Percentiles rank a stretch among this genome's conserved stretches.
These are phyloP conservation scores for Pyronema domesticum DNA, from an alignment of 495 filamentous ascomycete genomes.

Conservation along the genomic window DNA sequence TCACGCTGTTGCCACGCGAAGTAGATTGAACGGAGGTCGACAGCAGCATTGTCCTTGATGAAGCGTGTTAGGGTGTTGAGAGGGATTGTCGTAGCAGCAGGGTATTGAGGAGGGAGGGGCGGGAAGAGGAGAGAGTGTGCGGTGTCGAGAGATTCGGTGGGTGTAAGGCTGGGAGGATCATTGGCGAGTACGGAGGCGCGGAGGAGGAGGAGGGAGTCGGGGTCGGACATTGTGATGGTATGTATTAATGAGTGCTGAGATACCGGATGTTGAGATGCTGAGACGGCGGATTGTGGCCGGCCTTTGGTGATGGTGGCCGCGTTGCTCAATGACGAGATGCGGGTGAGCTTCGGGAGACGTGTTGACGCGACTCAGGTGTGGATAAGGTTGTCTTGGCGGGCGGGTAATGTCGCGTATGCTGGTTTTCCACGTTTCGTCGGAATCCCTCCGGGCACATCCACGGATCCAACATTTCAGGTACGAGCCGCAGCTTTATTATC, in stretches of 20 bases:
- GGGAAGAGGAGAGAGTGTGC: slow-evolving; percentile 70
- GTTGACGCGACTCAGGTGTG: no score
- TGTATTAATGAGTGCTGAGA: neutral
- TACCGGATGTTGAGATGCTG: neutral
- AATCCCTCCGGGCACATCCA: no score
- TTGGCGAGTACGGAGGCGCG: slow-evolving; percentile 15
- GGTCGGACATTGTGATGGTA: neutral
- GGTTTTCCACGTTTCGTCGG: no score
- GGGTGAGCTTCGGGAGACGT: no score
- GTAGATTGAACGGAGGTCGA: slow-evolving; percentile 85
- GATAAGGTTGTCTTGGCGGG: no score
- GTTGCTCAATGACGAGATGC: no score
- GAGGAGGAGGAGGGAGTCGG: slow-evolving; percentile 22
- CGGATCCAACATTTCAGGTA: no score
- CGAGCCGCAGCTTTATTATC: no score
- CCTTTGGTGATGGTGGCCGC: no score
- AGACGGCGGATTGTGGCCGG: neutral
- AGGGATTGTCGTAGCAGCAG: slow-evolving; percentile 45
- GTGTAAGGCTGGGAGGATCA: slow-evolving; percentile 15
- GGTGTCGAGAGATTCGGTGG: slow-evolving; percentile 41
- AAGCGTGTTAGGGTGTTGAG: slow-evolving; percentile 72
- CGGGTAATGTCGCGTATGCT: no score
- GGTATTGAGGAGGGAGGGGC: slow-evolving; percentile 26
- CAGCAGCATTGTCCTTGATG: slow-evolving; percentile 46
- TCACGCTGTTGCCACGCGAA: slow-evolving; percentile 90